Evolutionary conservation across 257 asterid genomes (phyloP), one percentile per base, ranked within the genome.

Genomic region (Osmanthus fragrans): DNA sequence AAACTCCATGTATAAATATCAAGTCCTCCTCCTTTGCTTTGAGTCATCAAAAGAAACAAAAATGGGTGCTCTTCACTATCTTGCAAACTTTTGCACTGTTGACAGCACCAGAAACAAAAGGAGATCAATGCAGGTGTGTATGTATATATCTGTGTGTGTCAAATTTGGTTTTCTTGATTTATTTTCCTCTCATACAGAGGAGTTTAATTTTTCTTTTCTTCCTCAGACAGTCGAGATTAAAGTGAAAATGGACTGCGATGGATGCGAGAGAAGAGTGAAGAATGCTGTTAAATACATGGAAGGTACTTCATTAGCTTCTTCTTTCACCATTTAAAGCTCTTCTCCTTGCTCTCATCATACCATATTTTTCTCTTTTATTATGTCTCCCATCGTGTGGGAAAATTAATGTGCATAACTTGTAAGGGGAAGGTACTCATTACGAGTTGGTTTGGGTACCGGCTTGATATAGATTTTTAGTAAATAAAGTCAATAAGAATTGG

Each of bases 201-300:
- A 40, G 15, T 40, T 40, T 10, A 40, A 12, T 27, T 34, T 25
- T 32, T 23, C 5, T 4, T 69, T 58, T 32, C n/a, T 1, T 54
- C 76, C 39, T 78, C 87, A 93, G 98, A 93, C 97, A 1, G 96
- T 93, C 49, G 98, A 93, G 88, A 89, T 93, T 82, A 91, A 86
- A 83, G 96, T 93, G 30, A 93, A 93, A 86, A 86, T 93, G 93
- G 98, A 93, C 76, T 93, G 98, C 72, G 98, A 93, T 79, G 98
- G 98, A 60, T 93, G 98, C 65, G 98, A 93, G 86, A 89, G 98
- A 87, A 89, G 90, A 77, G 98, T 93, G 68, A 91, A 75, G 85
- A 90, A 91, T 77, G 92, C 97, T 30, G 92, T 89, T 45, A 91
- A 77, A 71, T 39, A 76, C 82, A 93, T 93, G 86, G 88, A 82